A percentile compares a stretch with the other conserved stretches of the same genome.
These are phyloP conservation scores for Raddia distichophylla DNA, from an alignment of 176 grass and related monocot genomes.

Conservation along the genomic window DNA sequence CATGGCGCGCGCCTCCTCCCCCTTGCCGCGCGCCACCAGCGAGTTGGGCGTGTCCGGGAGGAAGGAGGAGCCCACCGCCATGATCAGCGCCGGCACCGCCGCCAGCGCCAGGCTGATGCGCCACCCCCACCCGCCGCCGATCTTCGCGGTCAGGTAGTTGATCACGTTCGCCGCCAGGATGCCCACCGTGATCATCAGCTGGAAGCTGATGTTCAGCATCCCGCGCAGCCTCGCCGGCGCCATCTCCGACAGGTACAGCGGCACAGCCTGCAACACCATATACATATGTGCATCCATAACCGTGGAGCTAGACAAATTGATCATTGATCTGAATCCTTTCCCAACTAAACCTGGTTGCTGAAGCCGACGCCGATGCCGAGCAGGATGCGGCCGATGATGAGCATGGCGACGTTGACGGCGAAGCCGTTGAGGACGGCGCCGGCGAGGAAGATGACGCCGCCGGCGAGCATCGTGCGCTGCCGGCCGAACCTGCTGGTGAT, in stretches of 20 bases:
- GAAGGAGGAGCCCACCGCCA: conserved; percentile 43
- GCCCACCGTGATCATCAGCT: conserved; percentile 55
- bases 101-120: conserved; percentile 41
- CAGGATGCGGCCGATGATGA: conserved; percentile 45
- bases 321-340: background rate
- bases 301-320: no score
- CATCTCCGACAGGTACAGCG: conserved; percentile 57
- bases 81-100: conserved; percentile 39
- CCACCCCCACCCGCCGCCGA: conserved; percentile 46
- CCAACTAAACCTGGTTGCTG: conserved; percentile 40
- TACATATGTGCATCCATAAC: background rate
- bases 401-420: conserved; percentile 44
- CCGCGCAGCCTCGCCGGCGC: conserved; percentile 49
- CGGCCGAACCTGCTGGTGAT: conserved; percentile 44
- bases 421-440: conserved; percentile 32
- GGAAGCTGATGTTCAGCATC: conserved; percentile 57
- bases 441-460: conserved; percentile 36
- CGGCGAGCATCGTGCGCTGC: conserved; percentile 46
- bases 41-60: conserved; percentile 52
- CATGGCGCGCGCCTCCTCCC: conserved; percentile 36
- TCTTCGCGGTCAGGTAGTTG: conserved; percentile 49
- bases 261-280: conserved; percentile 21
- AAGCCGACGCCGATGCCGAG: conserved; percentile 47
- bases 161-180: conserved; percentile 46
- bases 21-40: conserved; percentile 33